A percentile compares a stretch with the other conserved stretches of the same genome.
These are phyloP conservation scores for Monascus ruber DNA, from an alignment of 2,329 filamentous ascomycete genomes.

Conservation along the genomic window DNA sequence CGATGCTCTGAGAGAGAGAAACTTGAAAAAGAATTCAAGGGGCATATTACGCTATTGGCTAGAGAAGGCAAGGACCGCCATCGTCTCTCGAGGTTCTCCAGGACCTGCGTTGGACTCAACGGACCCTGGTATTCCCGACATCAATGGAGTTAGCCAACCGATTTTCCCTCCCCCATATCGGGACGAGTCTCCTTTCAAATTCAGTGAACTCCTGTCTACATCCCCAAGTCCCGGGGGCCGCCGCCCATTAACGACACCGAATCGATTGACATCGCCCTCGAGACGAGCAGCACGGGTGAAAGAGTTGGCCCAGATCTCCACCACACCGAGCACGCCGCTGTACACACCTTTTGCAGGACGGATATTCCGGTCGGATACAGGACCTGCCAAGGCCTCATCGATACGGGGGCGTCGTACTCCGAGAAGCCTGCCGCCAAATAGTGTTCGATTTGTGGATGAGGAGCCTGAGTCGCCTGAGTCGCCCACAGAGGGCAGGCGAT, in stretches of 20 bases:
- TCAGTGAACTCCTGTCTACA: slow-evolving; percentile 22
- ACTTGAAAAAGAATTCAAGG: slow-evolving; percentile 43
- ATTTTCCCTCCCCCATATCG: slow-evolving; percentile 27
- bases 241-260: slow-evolving; percentile 29
- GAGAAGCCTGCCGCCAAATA: slow-evolving; percentile 20
- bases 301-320: slow-evolving; percentile 30
- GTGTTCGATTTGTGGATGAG: slow-evolving; percentile 31
- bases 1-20: slow-evolving; percentile 41
- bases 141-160: slow-evolving; percentile 11
- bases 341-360: slow-evolving; percentile 34
- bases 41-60: slow-evolving; percentile 47
- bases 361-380: slow-evolving; percentile 17
- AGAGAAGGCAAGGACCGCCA: slow-evolving; percentile 28
- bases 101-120: slow-evolving; percentile 16
- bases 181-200: slow-evolving; percentile 25
- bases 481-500: slow-evolving; percentile 27
- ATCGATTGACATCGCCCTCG: slow-evolving; percentile 34
- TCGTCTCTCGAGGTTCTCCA: slow-evolving; percentile 19
- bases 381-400: slow-evolving; percentile 11
- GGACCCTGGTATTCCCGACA: slow-evolving; percentile 10
- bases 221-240: slow-evolving; percentile 22
- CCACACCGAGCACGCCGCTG: slow-evolving; percentile 34
- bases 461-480: slow-evolving; percentile 22
- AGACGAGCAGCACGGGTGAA: slow-evolving; percentile 34
- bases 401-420: slow-evolving; percentile 15